Evolutionary conservation across 345 rosid genomes (phyloP), one percentile per base, ranked within the genome.

Genomic region (Mercurialis annua): DNA sequence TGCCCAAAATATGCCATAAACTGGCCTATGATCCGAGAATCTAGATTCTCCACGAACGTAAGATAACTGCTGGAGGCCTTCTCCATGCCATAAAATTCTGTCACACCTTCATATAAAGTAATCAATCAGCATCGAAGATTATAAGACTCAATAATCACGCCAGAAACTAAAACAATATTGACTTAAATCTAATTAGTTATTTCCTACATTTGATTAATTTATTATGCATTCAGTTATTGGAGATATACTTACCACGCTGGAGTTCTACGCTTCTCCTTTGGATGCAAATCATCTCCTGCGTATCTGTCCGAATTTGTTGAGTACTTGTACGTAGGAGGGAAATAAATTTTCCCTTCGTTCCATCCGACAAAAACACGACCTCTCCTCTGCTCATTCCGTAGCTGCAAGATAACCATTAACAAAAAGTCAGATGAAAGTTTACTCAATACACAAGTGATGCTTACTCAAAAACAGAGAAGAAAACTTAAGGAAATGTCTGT

Each of bases 11-110:
- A 87, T 79, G 64, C 99, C 92, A 74, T 91, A 94, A 46, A 94
- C 99, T 20, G 99, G 99, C 79, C 98, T 86, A 71, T 94, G 99
- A 76, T 94, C 99, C 1, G 99, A 94, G 81, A 94, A 94, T 72
- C 83, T 79, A 11, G 99, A 94, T 80, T 94, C 99, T 1, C 95
- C 99, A 29, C 97, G 88, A 12, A 89, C 98, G 60, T 94, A 94
- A 24, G 90, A 83, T 78, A 82, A 47, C 50, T 94, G 99, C 47
- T 91, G 99, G 49, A 94, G 82, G 54, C 99, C 99, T 83, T 89
- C 96, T 61, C 99, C 99, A 66, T 86, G 54, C 99, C 99, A 94
- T 65, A 94, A 63, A 80, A 94, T 94, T 66, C 99, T 59, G 76
- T 94, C 99, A 43, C 99, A 94, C 99, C 99, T 94, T 75, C 21